Base-by-base conservation (phyloP, 2,329 filamentous ascomycete species). In the Pseudocercospora musae region DNA sequence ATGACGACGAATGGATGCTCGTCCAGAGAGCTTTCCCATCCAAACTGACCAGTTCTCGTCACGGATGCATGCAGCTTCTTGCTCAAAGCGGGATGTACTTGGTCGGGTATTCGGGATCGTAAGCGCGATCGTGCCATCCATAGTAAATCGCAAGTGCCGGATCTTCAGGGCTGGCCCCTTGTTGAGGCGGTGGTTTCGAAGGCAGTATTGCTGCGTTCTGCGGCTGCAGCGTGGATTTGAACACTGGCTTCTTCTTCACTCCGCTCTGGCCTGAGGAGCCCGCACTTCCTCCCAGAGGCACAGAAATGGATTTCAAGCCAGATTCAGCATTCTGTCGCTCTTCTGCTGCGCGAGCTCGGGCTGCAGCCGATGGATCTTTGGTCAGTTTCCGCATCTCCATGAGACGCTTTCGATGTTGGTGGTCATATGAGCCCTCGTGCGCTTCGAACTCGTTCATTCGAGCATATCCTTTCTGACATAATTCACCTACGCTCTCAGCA, bases 361-460 rank as follows among this genome's bases (percentile, higher is more conserved):
- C 84, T 13, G 82, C 84, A 23, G 86, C 87, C 58, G 82, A 84
- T 1, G 89, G 87, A 68, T 92, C 88, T 68, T 88, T 87, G 31
- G 89, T 87, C 81, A 93, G 89, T 71, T 90, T 87, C 78, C 92
- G 92, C 90, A 94, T 92, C 71, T 95, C 90, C 77, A 91, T 91
- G 62, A 93, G 85, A 55, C 91, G 89, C 75, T 79, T 92, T 76
- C 92, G 93, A 78, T 99, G 95, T 70, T 91, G 90, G 78, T 99
- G 95, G 74, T 98, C 95, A 77, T 98, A 98, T 71, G 90, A 95
- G 66, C 88, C 88, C 60, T 97, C 90, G 76, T 99, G 95, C 7
- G 93, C 89, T 77, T 98, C 94, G 76, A 96, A 97, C 76, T 98
- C 94, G 74, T 96, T 94, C 84, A 96, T 94, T 60, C 95, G 92